These are phyloP conservation scores for Gossypium turneri DNA, from an alignment of 345 rosid genomes.

Conservation along the genomic window DNA sequence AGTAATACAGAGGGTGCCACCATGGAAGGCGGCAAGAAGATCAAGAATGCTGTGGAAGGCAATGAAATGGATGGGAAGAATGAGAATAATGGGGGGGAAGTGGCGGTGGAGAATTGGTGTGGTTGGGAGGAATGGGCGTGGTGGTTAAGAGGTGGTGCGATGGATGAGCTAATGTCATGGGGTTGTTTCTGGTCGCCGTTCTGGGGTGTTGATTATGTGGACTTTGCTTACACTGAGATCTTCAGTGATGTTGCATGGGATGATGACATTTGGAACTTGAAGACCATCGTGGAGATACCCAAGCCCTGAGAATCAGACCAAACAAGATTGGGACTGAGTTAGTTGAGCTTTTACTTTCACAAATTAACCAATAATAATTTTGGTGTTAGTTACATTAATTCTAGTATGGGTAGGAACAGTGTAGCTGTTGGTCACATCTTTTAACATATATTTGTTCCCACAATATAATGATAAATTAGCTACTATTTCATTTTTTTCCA, in stretches of 20 bases:
- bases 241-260: slow-evolving; percentile 59
- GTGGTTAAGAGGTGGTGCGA: slow-evolving; percentile 25
- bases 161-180: slow-evolving; percentile 57
- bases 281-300: slow-evolving; percentile 27
- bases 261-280: slow-evolving; percentile 69
- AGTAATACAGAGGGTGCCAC: not conserved
- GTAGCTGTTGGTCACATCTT: no score
- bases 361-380: no score
- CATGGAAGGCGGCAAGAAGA: slow-evolving; percentile 15
- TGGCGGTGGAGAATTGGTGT: slow-evolving; percentile 15
- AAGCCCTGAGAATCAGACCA: not conserved
- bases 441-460: no score
- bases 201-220: slow-evolving; percentile 56
- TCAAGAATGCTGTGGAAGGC: slow-evolving; percentile 11
- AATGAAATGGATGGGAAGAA: slow-evolving; percentile 14
- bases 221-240: slow-evolving; percentile 32
- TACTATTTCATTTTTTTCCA: no score
- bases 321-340: no score
- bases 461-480: no score
- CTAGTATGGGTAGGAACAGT: no score
- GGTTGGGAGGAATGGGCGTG: slow-evolving; percentile 22
- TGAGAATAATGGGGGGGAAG: not conserved
- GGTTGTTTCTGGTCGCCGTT: slow-evolving; percentile 49
- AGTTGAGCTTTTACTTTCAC: no score
- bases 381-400: no score